Evolutionary conservation across 805 yeast species (phyloP).

Genomic region (Lachancea lanzarotensis): DNA sequence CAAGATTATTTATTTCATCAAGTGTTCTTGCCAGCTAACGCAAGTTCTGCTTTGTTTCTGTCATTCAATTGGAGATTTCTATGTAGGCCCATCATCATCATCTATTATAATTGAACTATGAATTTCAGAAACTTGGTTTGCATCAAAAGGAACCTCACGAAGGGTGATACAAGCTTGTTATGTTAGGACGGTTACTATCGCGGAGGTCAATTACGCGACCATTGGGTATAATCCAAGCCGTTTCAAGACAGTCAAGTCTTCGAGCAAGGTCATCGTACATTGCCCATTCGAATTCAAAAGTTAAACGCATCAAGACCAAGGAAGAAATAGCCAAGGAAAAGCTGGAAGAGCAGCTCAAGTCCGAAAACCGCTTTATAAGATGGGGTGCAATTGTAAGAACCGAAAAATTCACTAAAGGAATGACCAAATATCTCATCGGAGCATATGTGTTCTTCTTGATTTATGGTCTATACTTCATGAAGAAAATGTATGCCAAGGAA

Average conservation of each 20-base stretch:
- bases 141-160: too few species aligned
- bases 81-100: too few species aligned
- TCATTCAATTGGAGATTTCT: slow-evolving; percentile 29
- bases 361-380: slow-evolving; percentile 35
- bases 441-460: slow-evolving; percentile 50
- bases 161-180: too few species aligned
- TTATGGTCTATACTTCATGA: slow-evolving; percentile 59
- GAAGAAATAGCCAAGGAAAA: slow-evolving; percentile 31
- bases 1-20: too few species aligned
- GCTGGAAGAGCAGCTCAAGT: slow-evolving; percentile 32
- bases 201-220: neutral
- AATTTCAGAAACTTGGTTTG: neutral
- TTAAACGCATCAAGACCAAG: slow-evolving; percentile 24
- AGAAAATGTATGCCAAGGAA: slow-evolving; percentile 59
- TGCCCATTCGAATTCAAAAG: slow-evolving; percentile 16
- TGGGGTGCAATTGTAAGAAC: slow-evolving; percentile 52
- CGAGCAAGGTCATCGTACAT: slow-evolving; percentile 12
- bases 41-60: slow-evolving; percentile 43
- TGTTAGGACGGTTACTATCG: neutral
- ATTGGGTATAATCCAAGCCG: neutral
- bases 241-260: neutral
- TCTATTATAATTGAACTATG: neutral
- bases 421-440: slow-evolving; percentile 59
- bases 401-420: slow-evolving; percentile 50
- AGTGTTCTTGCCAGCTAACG: too few species aligned